Evolutionary conservation across 306 rosid genomes (phyloP).

Genomic region (Echinosophora koreensis): DNA sequence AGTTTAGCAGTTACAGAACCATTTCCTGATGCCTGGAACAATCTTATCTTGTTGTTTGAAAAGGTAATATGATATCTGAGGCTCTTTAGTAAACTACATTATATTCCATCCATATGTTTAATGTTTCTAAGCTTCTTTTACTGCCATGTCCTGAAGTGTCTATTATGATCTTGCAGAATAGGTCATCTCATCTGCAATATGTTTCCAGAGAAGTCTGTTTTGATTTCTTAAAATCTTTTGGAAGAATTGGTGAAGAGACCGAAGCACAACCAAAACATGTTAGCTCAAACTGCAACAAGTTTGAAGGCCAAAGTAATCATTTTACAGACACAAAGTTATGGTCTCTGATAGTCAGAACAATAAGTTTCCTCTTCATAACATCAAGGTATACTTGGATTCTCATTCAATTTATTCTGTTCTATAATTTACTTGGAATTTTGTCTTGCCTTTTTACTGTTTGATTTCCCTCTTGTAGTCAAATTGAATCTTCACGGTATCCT

Average conservation of each 20-base stretch:
- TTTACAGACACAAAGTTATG: conserved; percentile 58
- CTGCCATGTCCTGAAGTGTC: conserved; percentile 48
- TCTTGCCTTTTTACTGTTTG: neutral
- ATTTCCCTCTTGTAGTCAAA: conserved; percentile 24
- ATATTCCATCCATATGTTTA: conserved; percentile 1
- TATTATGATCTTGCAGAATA: conserved; percentile 75
- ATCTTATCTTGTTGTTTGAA: conserved; percentile 81
- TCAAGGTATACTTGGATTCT: conserved; percentile 76
- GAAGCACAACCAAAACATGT: conserved; percentile 46
- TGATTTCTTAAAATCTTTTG: conserved; percentile 60
- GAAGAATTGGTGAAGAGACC: conserved; percentile 45
- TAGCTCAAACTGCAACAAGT: conserved; percentile 36
- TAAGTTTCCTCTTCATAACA: conserved; percentile 78
- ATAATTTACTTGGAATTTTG: conserved; percentile 3
- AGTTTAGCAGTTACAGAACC: conserved; percentile 92
- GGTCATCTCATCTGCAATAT: conserved; percentile 62
- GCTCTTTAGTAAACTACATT: conserved; percentile 9
- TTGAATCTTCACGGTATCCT: neutral
- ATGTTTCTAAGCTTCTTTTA: conserved; percentile 32
- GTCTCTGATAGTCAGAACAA: conserved; percentile 73
- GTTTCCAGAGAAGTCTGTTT: conserved; percentile 52
- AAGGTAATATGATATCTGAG: conserved; percentile 62
- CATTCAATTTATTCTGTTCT: conserved; percentile 17
- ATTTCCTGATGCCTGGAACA: conserved; percentile 93
- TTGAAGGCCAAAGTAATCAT: conserved; percentile 48